Evolutionary conservation across 2,329 filamentous ascomycete species (phyloP).

Genomic region (Neopestalotiopsis sp.): DNA sequence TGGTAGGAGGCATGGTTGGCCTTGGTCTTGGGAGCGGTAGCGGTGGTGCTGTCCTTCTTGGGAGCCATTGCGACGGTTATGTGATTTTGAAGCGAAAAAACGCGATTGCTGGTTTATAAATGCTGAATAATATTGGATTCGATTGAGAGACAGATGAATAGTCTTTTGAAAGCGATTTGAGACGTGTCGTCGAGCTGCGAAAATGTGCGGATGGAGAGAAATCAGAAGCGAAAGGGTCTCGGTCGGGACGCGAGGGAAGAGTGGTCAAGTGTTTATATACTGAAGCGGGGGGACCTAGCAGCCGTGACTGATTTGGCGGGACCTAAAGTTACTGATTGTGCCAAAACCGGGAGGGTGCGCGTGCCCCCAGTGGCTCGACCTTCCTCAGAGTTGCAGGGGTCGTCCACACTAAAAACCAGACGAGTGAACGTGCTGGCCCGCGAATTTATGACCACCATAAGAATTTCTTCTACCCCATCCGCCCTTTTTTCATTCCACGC

Average conservation of each 20-base stretch:
- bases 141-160: slow-evolving; percentile 8
- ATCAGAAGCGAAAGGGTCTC: slow-evolving; percentile 13
- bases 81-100: slow-evolving; percentile 13
- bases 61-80: slow-evolving; percentile 19
- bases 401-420: not conserved
- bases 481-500: not conserved
- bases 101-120: slow-evolving; percentile 1
- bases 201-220: slow-evolving; percentile 7
- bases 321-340: slow-evolving; percentile 11
- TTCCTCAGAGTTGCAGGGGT: slow-evolving; percentile 11
- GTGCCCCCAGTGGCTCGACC: slow-evolving; percentile 17
- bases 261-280: slow-evolving; percentile 20
- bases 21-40: slow-evolving; percentile 51
- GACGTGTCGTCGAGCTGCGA: slow-evolving; percentile 9
- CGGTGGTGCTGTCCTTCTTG: slow-evolving; percentile 16
- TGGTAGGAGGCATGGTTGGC: slow-evolving; percentile 62
- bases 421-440: not conserved
- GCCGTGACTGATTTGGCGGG: slow-evolving; percentile 14
- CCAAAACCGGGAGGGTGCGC: slow-evolving; percentile 18
- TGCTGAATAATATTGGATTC: slow-evolving; percentile 6
- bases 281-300: slow-evolving; percentile 14
- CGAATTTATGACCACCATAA: slow-evolving; percentile 4
- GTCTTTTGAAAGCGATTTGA: not conserved
- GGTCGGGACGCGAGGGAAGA: slow-evolving; percentile 21
- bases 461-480: slow-evolving; percentile 2